Conservation (phyloP, 2,329 filamentous ascomycete species). For the Clarireedia monteithiana region DNA sequence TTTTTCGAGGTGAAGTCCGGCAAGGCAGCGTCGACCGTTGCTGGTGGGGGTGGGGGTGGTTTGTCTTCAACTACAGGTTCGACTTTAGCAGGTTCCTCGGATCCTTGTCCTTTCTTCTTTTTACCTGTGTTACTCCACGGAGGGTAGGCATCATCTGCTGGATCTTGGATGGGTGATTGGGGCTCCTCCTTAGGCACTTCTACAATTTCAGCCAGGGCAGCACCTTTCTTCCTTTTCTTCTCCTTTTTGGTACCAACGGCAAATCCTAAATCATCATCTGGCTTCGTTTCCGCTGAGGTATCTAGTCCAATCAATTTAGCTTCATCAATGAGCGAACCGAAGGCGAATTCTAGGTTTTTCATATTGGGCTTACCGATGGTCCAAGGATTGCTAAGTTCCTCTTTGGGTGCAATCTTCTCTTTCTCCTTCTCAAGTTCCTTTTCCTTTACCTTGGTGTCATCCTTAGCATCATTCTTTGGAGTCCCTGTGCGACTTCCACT, state of each 20-base stretch:
- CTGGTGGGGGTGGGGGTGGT: neutral
- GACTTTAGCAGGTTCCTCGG: constrained; percentile 27
- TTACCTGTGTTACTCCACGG: constrained; percentile 41
- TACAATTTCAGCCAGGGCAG: constrained; percentile 16
- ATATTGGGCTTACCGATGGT: constrained; percentile 44
- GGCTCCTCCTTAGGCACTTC: constrained; percentile 15
- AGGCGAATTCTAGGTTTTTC: constrained; percentile 40
- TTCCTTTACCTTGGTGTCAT: neutral
- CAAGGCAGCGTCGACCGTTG: constrained; percentile 2
- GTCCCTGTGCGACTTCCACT: neutral
- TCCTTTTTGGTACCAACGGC: constrained; percentile 34
- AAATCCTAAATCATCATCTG: constrained; percentile 33
- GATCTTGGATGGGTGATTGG: constrained; percentile 20
- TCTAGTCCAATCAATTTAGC: constrained; percentile 23
- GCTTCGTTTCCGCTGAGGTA: constrained; percentile 27
- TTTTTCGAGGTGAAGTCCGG: constrained; percentile 40
- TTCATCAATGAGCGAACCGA: constrained; percentile 39
- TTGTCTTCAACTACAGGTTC: constrained; percentile 36
- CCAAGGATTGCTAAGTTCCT: constrained; percentile 43
- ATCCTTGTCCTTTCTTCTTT: constrained; percentile 33
- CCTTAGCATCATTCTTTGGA: neutral
- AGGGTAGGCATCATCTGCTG: constrained; percentile 41
- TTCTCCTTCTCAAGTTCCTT: constrained; percentile 12
- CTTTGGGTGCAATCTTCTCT: constrained; percentile 34
- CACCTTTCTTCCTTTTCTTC: constrained; percentile 38